Evolutionary conservation across 1,284 basidiomycete species (phyloP), one percentile per base, ranked within the genome.

Genomic region (Stygiomarasmius scandens): DNA sequence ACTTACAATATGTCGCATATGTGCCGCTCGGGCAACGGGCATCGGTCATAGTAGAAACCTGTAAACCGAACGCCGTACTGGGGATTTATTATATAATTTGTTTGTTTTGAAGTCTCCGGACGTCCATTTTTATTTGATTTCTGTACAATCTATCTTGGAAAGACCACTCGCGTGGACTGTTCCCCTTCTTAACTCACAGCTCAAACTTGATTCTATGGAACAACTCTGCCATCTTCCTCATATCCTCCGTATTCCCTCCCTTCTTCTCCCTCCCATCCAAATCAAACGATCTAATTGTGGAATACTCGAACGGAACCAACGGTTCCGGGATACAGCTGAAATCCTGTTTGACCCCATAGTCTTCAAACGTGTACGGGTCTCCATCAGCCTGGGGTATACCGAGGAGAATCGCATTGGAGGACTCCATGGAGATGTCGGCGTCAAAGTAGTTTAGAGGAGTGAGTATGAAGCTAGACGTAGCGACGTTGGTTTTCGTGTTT

Each of bases 361-460:
- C 82, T 24, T 85, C 77, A 56, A 70, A 78, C 0, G 64, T 56
- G 69, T 77, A 86, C 1, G 73, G 61, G 1, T 72, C 72, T 5
- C 29, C 29, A 5, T 32, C 6, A 5, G 5, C 6, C 12, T 62
- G 52, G 0, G 84, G 80, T 1, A 74, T 64, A 41, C 72, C 72
- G 52, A 86, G 71, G 10, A 86, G 61, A 57, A 86, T 77, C 14
- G 84, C 81, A 57, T 87, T 85, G 57, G 67, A 68, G 10, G 79
- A 78, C 48, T 85, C 82, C 69, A 86, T 78, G 11, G 82, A 82
- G 52, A 83, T 71, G 65, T 87, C 85, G 51, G 77, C 71, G 68
- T 87, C 84, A 69, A 85, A 83, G 73, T 82, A 88, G 70, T 88
- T 87, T 61, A 86, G 74, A 1, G 85, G 86, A 0, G 80, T 79